These are phyloP conservation scores for Diaporthe sp. DNA, from an alignment of 2,329 filamentous ascomycete species.

Conservation along the genomic window DNA sequence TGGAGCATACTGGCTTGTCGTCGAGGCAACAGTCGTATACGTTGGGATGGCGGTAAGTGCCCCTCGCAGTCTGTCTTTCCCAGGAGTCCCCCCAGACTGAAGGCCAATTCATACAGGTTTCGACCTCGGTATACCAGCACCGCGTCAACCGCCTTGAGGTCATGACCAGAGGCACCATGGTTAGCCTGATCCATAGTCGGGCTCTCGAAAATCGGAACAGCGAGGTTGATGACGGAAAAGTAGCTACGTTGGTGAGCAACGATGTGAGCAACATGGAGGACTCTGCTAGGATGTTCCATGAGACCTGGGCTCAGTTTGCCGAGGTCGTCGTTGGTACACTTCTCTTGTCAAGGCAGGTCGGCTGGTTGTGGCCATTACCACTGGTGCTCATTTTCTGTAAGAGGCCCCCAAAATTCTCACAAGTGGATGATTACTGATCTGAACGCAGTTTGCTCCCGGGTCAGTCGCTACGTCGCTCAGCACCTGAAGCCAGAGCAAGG, in stretches of 20 bases:
- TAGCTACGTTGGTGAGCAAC: constrained; percentile 55
- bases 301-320: constrained; percentile 56
- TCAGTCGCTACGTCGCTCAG: constrained; percentile 55
- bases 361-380: constrained; percentile 57
- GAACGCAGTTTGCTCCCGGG: constrained; percentile 54
- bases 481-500: constrained; percentile 52
- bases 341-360: constrained; percentile 54
- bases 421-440: background rate
- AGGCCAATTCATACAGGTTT: constrained; percentile 36
- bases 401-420: constrained; percentile 34
- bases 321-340: constrained; percentile 56
- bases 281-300: constrained; percentile 54
- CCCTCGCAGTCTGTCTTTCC: background rate
- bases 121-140: constrained; percentile 42
- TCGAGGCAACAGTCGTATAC: constrained; percentile 51
- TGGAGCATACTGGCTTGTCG: constrained; percentile 47
- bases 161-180: constrained; percentile 42
- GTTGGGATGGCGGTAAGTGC: constrained; percentile 52
- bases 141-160: constrained; percentile 42
- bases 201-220: constrained; percentile 27
- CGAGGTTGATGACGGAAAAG: constrained; percentile 48
- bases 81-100: background rate
- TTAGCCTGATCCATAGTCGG: constrained; percentile 42
- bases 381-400: constrained; percentile 56
- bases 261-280: constrained; percentile 53